Evolutionary conservation across 169 alveolate genomes (phyloP).

Genomic region (Plasmodium gonderi): DNA sequence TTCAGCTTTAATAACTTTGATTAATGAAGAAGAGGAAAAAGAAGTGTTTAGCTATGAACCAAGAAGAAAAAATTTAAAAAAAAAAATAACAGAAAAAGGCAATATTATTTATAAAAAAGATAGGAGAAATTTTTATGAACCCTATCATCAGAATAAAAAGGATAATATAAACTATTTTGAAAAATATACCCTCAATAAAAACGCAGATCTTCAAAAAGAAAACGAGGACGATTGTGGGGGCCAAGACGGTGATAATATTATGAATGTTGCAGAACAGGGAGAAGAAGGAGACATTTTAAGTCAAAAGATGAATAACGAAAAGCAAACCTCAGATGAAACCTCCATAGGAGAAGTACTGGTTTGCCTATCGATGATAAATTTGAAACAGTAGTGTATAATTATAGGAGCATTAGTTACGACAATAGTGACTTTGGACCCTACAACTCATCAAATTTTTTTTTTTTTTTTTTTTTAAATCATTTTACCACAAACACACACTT

Average conservation of each 20-base stretch:
- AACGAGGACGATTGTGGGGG: not conserved
- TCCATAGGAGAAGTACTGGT: conserved; percentile 73
- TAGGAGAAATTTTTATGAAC: conserved; percentile 64
- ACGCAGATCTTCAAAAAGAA: not conserved
- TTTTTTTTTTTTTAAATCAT: not conserved
- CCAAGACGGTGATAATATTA: not conserved
- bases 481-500: not conserved
- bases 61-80: conserved; percentile 68
- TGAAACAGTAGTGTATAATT: not conserved
- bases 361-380: conserved; percentile 58
- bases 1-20: conserved; percentile 59
- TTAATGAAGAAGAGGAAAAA: conserved; percentile 74
- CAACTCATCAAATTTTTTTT: not conserved
- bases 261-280: not conserved
- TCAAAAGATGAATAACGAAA: not conserved
- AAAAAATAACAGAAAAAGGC: conserved; percentile 68
- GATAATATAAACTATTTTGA: not conserved
- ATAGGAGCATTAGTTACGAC: not conserved
- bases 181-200: not conserved
- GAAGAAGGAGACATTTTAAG: not conserved
- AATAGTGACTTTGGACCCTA: not conserved
- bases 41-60: conserved; percentile 71
- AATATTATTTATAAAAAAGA: conserved; percentile 59
- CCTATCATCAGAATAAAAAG: conserved; percentile 33
- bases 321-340: conserved; percentile 23